Evolutionary conservation across 495 filamentous ascomycete species (phyloP).

Genomic region (Penicillium bialowiezense): DNA sequence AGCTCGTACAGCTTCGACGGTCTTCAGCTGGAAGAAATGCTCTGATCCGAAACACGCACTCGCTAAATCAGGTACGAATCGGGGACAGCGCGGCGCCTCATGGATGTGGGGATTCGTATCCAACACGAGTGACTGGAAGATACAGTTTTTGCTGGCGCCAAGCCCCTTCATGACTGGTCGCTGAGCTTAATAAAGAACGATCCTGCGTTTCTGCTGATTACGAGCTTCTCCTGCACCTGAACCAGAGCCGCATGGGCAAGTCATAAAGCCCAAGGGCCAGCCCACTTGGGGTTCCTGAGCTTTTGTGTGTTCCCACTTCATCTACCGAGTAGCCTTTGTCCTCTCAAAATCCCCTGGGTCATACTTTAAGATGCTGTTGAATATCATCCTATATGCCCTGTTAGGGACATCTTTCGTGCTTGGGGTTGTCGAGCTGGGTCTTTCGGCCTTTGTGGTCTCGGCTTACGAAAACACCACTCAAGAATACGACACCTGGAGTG

Average conservation of each 20-base stretch:
- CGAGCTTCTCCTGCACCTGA: not conserved
- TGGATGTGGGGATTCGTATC: slow-evolving; percentile 21
- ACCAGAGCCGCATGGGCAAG: slow-evolving; percentile 7
- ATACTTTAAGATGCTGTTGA: slow-evolving; percentile 21
- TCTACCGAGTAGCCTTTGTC: not conserved
- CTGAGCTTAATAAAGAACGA: not conserved
- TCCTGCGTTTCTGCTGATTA: not conserved
- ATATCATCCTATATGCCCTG: slow-evolving; percentile 24
- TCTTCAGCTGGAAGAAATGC: not conserved
- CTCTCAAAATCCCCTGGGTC: not conserved
- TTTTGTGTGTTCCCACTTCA: not conserved
- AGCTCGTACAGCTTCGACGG: not conserved
- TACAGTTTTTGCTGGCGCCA: not conserved
- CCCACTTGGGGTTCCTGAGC: not conserved
- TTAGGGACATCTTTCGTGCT: slow-evolving; percentile 21
- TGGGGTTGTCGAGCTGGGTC: slow-evolving; percentile 27
- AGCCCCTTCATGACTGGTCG: not conserved
- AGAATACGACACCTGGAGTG: slow-evolving; percentile 2
- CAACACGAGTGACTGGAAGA: slow-evolving; percentile 4
- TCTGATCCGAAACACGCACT: slow-evolving; percentile 14
- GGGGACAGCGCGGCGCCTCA: slow-evolving; percentile 13
- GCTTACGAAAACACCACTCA: not conserved
- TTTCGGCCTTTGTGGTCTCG: slow-evolving; percentile 17
- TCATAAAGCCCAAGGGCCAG: slow-evolving; percentile 11
- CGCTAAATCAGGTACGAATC: slow-evolving; percentile 25